Evolutionary conservation across 257 asterid species (phyloP), one percentile per base, ranked within the genome.

Genomic region (Thymus quinquecostatus): DNA sequence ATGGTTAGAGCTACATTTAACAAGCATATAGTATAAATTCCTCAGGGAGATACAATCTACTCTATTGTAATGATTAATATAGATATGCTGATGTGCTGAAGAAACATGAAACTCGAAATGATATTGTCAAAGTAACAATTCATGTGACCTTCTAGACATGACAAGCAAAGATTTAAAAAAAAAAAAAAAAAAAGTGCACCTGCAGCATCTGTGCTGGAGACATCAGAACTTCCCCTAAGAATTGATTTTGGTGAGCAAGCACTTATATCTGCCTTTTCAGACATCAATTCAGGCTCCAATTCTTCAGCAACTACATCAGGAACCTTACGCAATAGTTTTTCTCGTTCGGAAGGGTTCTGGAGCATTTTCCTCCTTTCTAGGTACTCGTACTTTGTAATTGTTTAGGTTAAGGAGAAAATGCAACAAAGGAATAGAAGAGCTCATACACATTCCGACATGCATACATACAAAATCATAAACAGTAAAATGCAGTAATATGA

Each of bases 241-340:
- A 63, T 66, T 55, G 88, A 76, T 66, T 64, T 76, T 29, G 92
- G 92, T 57, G 96, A 88, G 69, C 36, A 62, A 28, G 43, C 77
- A 71, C 64, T 72, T 71, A 71, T 79, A 76, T 81, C 85, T 60
- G 69, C 76, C 73, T 75, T 76, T 71, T 68, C 87, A 70, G 74
- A 60, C 13, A 6, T 12, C 69, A 43, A 77, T 75, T 83, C 89
- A 67, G 80, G 86, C 80, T 81, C 88, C 67, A 85, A 38, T 75
- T 88, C 88, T 64, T 88, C 99, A 68, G 96, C 92, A 74, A 89
- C 84, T 70, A 91, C 89, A 75, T 88, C 80, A 40, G 99, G 96
- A 64, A 79, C 66, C 77, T 69, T 76, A 8, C 64, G 73, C 77
- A 93, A 72, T 68, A 91, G 71, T 65, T 82, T 89, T 66, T 89